Evolutionary conservation across 192 early-diverging fungal species (phyloP), one percentile per base, ranked within the genome.

Genomic region (Linnemannia hyalina): DNA sequence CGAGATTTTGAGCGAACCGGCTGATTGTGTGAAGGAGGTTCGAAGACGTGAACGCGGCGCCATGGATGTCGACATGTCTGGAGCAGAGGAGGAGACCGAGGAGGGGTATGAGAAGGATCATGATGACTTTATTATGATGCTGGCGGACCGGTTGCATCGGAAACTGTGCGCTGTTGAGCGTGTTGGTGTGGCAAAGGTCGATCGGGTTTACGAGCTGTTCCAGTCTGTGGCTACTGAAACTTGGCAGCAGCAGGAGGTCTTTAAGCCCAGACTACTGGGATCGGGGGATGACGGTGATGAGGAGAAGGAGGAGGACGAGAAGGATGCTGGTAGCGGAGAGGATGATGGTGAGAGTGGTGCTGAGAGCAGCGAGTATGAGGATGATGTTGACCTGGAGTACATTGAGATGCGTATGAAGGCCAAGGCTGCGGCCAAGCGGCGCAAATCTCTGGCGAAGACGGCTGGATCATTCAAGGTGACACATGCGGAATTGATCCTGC

Each of bases 121-220:
- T 42, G 84, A 86, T 26, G 42, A 68, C 16, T 86, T 86, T 68
- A 63, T 86, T 35, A 38, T 35, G 7, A 36, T 32, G 22, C 57
- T 86, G 32, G 49, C 75, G n/a, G 84, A 86, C 26, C 79, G 84
- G 22, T 55, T 86, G 29, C 70, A 86, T 29, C 68, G 68, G 22
- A 86, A 86, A 41, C n/a, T 86, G 60, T 86, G 84, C 29, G 84
- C 84, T 29, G 84, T 86, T 23, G 84, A 86, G 36, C 78, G 79
- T 29, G 84, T 86, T 6, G 84, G 84, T 6, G 84, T 86, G 6
- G 84, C 84, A 36, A 86, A 86, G 75, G 80, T 86, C 7, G 84
- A 86, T 81, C 75, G 74, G 22, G 84, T 86, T 5, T 81, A 86
- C n/a, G 76, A 70, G n/a, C 42, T 86, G 1, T 86, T 86, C 72